Percentiles rank a stretch among this genome's conserved stretches.
Conservation (phyloP, 768 basidiomycete genomes). For the Kwoniella newhampshirensis region DNA sequence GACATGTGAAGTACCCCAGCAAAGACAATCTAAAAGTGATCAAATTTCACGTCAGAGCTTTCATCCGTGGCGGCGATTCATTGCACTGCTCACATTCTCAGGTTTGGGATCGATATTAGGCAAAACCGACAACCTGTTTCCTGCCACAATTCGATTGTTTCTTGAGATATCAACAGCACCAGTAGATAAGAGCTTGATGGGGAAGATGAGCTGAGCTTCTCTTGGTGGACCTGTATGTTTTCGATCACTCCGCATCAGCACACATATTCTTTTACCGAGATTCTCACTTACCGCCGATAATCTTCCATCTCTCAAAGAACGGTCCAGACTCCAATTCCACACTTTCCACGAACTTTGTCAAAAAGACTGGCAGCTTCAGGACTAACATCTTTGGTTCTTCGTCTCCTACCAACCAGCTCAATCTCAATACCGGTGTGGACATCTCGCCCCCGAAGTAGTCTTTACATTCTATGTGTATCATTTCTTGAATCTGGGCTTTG, state of each 20-base stretch:
- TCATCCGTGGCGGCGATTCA: not conserved
- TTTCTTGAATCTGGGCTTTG: slow-evolving; percentile 85
- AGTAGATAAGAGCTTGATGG: slow-evolving; percentile 64
- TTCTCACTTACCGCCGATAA: slow-evolving; percentile 69
- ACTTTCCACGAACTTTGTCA: slow-evolving; percentile 91
- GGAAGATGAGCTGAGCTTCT: slow-evolving; percentile 85
- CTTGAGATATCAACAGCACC: slow-evolving; percentile 74
- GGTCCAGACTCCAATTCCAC: slow-evolving; percentile 78
- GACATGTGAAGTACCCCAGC: slow-evolving; percentile 96
- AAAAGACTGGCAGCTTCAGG: slow-evolving; percentile 76
- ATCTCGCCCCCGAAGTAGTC: slow-evolving; percentile 63
- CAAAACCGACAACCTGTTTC: slow-evolving; percentile 73
- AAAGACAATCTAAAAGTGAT: slow-evolving; percentile 61
- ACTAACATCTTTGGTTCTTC: slow-evolving; percentile 62
- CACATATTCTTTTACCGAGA: slow-evolving; percentile 95
- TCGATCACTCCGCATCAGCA: slow-evolving; percentile 51
- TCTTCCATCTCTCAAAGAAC: slow-evolving; percentile 97
- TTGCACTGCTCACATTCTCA: slow-evolving; percentile 61
- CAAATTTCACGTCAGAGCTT: not conserved
- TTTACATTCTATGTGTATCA: slow-evolving; percentile 93
- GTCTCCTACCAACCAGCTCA: slow-evolving; percentile 83
- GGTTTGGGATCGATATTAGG: slow-evolving; percentile 89
- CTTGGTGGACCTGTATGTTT: slow-evolving; percentile 66
- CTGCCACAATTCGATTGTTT: slow-evolving; percentile 73
- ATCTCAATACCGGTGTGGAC: slow-evolving; percentile 67